Base-by-base conservation (phyloP, 2,329 filamentous ascomycete species). In the Onygena corvina region DNA sequence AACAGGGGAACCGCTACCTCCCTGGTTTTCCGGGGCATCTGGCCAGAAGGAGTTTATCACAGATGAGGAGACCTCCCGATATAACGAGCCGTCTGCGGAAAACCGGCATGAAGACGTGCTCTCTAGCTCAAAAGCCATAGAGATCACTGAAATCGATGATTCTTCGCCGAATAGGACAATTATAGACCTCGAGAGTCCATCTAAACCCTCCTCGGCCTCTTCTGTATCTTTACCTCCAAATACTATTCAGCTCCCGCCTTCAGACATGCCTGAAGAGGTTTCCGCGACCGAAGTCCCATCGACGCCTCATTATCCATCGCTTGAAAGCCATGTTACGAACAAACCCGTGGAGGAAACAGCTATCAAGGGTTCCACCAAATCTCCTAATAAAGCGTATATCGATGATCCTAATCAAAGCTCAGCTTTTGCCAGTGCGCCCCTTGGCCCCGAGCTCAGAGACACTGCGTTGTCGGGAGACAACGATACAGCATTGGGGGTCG, bases 21-120 rank as follows among this genome's bases (percentile, higher is more conserved):
- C 69, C 4, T 74, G 71, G 71, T 74, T 74, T 53, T 60, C 63
- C 45, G 64, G 58, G 4, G 57, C 62, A 4, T 59, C 59, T n/a
- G 59, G 57, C 30, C 54, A 60, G 2, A 60, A 64, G 48, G 55
- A 61, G 29, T 58, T 65, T 3, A 59, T 68, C 42, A 56, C 63
- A 45, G 45, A 65, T 8, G 63, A 67, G 7, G 51, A 54, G 8
- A 59, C 60, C 8, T 53, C 58, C 42, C 48, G 56, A 12, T 53
- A 52, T 31, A 48, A 48, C 9, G 48, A 55, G 3, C 1, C 4
- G 5, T 29, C 47, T 18, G 25, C 49, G 30, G 29, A 21, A 36
- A 50, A 48, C 25, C 21, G 61, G 46, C 52, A 61, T 1, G 59
- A 63, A 23, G 46, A 46, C 9, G 50, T 48, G 23, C 47, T 51